Evolutionary conservation across 2,329 filamentous ascomycete genomes (phyloP), one percentile per base, ranked within the genome.

Genomic region (Cladosporium sp.): DNA sequence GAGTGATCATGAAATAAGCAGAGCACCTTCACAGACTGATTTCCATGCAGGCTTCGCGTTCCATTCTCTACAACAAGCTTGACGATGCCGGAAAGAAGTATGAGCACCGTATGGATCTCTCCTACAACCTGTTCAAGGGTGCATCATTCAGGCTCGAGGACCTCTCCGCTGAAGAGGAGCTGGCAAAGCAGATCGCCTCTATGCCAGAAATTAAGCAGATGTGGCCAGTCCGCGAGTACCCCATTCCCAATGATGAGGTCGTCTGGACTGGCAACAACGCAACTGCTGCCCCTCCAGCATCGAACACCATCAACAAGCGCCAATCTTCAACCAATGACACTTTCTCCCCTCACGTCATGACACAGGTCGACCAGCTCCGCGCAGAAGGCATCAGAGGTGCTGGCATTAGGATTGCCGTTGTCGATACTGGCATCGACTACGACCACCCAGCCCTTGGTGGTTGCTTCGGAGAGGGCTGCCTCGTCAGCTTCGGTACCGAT

Each of bases 401-500:
- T 40, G 78, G 79, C 1, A 65, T 78, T 30, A 73, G 72, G 20
- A 70, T 82, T 17, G 78, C 70, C 5, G 67, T 80, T 30, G 68
- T 80, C 45, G 75, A 79, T 60, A 73, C 69, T 19, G 76, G 75
- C 11, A 70, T 86, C 50, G 85, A 88, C 67, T 88, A 87, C 66
- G 78, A 74, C 0, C 85, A 88, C 65, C 82, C 84, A 1, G 82
- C 83, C 28, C 78, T 88, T 0, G 86, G 86, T 22, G 84, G 84
- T 49, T 85, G 85, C 66, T 87, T 87, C 66, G 86, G 85, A 1
- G 66, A 75, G 1, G 82, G 78, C 12, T 87, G 80, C 64, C 74
- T 86, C 40, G 82, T 88, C 17, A 75, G 77, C 3, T 81, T 79
- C 59, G 85, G 86, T 17, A 75, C 75, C 37, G 84, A 86, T 62